Evolutionary conservation across 2,329 filamentous ascomycete species (phyloP), one percentile per base, ranked within the genome.

Genomic region (Furcasterigmium sp.): DNA sequence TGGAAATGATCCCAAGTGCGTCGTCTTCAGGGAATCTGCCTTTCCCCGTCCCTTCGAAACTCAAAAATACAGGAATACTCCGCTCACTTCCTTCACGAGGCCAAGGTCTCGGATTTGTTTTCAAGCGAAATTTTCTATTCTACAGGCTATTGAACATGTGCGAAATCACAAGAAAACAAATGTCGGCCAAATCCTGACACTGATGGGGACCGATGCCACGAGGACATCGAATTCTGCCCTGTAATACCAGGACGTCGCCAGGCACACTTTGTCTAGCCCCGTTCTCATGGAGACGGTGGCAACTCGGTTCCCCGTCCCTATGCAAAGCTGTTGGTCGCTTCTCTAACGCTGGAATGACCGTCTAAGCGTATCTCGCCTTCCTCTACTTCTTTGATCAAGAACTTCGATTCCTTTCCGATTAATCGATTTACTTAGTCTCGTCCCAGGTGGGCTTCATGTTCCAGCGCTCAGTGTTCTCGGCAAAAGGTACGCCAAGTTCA

Each of bases 401-500:
- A n/a, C n/a, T n/a, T n/a, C n/a, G n/a, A n/a, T n/a, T 17, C 32
- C n/a, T 15, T 5, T 35, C 32, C 8, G 15, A 35, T 26, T 11
- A 14, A 11, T 15, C 8, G n/a, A 9, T 35, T 35, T 35, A 35
- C 32, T 35, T 35, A 17, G 41, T 26, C 29, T 39, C 39, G 28
- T 46, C 42, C 47, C 48, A 44, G 36, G 64, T 67, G 42, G 66
- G 61, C 79, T 89, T 89, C 70, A 91, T 80, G 53, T 68, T 73
- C 66, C 73, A 84, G 58, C 73, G 62, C 63, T 84, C 74, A 13
- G 67, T 65, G 55, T 76, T 76, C 63, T 79, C 78, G 55, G 80
- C 66, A 64, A 96, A 97, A 28, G 91, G 91, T 46, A 97, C 91
- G 57, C 91, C 91, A 13, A 96, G 81, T 77, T 97, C 91, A 55